phyloP scores from a whole-genome alignment of 2,329 filamentous ascomycete genomes.

The Akanthomyces dipterigenus region DNA sequence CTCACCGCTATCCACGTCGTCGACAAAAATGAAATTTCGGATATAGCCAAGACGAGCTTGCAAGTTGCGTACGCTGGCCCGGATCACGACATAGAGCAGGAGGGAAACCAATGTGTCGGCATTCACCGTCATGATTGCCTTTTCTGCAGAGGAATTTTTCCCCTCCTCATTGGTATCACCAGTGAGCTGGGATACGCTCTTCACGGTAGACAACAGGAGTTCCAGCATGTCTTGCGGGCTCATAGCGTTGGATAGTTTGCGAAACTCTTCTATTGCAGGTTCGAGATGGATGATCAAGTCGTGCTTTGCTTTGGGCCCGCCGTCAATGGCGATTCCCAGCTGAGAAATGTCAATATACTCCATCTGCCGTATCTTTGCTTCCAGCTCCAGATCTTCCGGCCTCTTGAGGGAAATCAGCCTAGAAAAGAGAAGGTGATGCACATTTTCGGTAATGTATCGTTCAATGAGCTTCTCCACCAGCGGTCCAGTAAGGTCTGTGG shows the following conservation, averaged over 20 bases:
- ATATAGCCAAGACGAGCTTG: conserved; percentile 91
- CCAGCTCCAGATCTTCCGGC: conserved; percentile 78
- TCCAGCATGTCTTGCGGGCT: conserved; percentile 88
- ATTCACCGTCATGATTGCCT: conserved; percentile 57
- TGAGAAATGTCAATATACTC: conserved; percentile 90
- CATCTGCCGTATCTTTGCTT: conserved; percentile 88
- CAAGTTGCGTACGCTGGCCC: conserved; percentile 78
- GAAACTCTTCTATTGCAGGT: conserved; percentile 80
- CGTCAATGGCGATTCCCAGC: conserved; percentile 80
- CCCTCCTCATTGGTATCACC: conserved; percentile 33
- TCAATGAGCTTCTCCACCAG: conserved; percentile 92
- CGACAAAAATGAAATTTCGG: conserved; percentile 94
- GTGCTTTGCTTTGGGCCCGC: conserved; percentile 69
- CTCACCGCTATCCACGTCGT: conserved; percentile 94
- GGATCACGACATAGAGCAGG: conserved; percentile 84
- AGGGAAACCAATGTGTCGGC: conserved; percentile 91
- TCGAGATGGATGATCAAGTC: conserved; percentile 71
- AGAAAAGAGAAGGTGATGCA: conserved; percentile 85
- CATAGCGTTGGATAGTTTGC: conserved; percentile 69
- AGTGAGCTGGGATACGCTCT: conserved; percentile 67
- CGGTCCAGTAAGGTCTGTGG: conserved; percentile 87
- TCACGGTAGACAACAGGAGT: conserved; percentile 71
- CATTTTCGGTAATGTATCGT: conserved; percentile 85
- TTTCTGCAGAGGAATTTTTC: conserved; percentile 37
- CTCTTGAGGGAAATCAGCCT: conserved; percentile 71